These are phyloP conservation scores for Cladosporium sp. DNA, from an alignment of 2,329 filamentous ascomycete genomes.

Conservation along the genomic window DNA sequence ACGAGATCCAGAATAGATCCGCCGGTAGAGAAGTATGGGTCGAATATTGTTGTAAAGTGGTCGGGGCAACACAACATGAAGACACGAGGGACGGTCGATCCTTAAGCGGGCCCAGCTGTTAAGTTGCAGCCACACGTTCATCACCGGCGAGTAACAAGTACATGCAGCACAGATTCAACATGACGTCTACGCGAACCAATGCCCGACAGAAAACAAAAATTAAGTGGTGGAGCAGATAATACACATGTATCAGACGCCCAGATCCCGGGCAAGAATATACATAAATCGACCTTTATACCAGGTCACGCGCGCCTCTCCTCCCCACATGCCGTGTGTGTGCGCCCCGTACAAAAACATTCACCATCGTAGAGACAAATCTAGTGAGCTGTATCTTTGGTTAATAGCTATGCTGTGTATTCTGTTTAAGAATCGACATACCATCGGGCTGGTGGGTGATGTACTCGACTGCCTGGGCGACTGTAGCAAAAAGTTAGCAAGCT, in stretches of 20 bases:
- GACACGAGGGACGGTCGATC: not conserved
- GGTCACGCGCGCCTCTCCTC: constrained; percentile 20
- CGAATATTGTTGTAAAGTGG: not conserved
- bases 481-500: constrained; percentile 14
- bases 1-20: not conserved
- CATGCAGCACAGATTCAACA: not conserved
- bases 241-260: constrained; percentile 32
- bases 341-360: constrained; percentile 17
- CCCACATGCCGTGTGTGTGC: constrained; percentile 19
- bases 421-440: constrained; percentile 58
- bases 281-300: constrained; percentile 25
- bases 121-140: not conserved
- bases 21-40: not conserved
- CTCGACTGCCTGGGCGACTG: constrained; percentile 90
- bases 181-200: not conserved
- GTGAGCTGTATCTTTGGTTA: constrained; percentile 33
- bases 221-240: constrained; percentile 27
- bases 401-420: not conserved
- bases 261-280: constrained; percentile 33
- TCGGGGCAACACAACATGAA: not conserved
- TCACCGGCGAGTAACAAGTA: not conserved
- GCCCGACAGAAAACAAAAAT: not conserved
- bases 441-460: constrained; percentile 94
- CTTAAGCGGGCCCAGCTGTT: constrained; percentile 3
- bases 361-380: constrained; percentile 20